Conservation (phyloP, 805 yeast genomes). For the Kurtzmaniella fragi region DNA sequence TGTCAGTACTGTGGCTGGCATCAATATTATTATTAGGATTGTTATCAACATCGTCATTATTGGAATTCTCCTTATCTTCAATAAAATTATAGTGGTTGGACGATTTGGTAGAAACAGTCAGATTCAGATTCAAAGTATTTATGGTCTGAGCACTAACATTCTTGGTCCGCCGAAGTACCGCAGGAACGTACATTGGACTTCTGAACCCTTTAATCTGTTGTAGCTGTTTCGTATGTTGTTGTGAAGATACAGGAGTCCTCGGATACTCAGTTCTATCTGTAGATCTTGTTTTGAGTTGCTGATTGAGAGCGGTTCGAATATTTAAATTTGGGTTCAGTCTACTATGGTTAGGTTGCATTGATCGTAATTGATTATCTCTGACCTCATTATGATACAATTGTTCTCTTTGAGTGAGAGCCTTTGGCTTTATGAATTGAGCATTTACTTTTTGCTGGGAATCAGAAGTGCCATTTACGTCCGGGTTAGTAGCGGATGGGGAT, state of each 20-base stretch:
- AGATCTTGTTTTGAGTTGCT: not conserved
- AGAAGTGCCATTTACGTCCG: not conserved
- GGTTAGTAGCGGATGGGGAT: conserved; percentile 2
- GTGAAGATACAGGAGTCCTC: conserved; percentile 7
- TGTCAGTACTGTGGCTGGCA: not conserved
- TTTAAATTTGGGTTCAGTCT: not conserved
- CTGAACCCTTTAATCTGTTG: conserved; percentile 77
- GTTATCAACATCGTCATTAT: not conserved
- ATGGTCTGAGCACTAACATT: conserved; percentile 5
- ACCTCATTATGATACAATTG: conserved; percentile 4
- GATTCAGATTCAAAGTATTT: too few relatives aligned
- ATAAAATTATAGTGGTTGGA: not conserved
- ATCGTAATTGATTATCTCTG: conserved; percentile 1
- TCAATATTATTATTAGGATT: not conserved
- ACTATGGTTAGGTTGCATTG: not conserved
- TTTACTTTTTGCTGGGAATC: conserved; percentile 3
- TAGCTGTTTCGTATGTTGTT: conserved; percentile 25
- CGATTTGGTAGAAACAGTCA: not conserved
- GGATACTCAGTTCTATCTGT: conserved; percentile 6
- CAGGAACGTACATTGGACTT: conserved; percentile 86
- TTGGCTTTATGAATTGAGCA: not conserved
- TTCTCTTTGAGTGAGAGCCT: conserved; percentile 3
- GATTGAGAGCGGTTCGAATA: not conserved
- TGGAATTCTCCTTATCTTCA: conserved; percentile 1
- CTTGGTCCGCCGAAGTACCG: conserved; percentile 58